Conservation (phyloP, 805 yeast species). For the Starmerella kuoi region DNA sequence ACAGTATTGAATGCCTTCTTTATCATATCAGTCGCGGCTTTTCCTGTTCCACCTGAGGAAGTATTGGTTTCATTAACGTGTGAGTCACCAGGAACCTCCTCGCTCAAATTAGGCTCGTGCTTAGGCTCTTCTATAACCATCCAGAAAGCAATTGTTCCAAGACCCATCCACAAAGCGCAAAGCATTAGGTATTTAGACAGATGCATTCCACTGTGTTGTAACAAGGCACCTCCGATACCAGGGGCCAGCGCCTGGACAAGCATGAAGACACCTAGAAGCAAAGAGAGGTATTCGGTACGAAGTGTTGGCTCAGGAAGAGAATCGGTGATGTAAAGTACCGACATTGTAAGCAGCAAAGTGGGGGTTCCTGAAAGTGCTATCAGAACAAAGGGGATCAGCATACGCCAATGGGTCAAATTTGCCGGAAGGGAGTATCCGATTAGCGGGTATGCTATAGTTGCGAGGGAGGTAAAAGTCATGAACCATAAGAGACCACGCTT, state of each 20-base stretch:
- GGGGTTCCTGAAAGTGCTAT: constrained; percentile 14
- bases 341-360: constrained; percentile 11
- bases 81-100: neutral
- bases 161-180: constrained; percentile 6
- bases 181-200: constrained; percentile 1
- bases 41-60: neutral
- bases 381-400: constrained; percentile 12
- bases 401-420: constrained; percentile 7
- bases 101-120: neutral
- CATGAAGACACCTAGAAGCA: constrained; percentile 12
- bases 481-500: constrained; percentile 14
- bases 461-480: constrained; percentile 5
- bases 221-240: constrained; percentile 12
- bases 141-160: neutral
- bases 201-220: constrained; percentile 3
- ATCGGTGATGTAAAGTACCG: constrained; percentile 15
- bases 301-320: constrained; percentile 4
- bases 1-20: neutral
- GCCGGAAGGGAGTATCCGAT: neutral
- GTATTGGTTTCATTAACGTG: neutral
- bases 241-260: constrained; percentile 15
- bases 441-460: constrained; percentile 3
- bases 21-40: neutral
- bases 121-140: neutral
- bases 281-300: constrained; percentile 13